These are phyloP conservation scores for Podaxis mareebaensis DNA, from an alignment of 768 basidiomycete species.

Conservation along the genomic window DNA sequence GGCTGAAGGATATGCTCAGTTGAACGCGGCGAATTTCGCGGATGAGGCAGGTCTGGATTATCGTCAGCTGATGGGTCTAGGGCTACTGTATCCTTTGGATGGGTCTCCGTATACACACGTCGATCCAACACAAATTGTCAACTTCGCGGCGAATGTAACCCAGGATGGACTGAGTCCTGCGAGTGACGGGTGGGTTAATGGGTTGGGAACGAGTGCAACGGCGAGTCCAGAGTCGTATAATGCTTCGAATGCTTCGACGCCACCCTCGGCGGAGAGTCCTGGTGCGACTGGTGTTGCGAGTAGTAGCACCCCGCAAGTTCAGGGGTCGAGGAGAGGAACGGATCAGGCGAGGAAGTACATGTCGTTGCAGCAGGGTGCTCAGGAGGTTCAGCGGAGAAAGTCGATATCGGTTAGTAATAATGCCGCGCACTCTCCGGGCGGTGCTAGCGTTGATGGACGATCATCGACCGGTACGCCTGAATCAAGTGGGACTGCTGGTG, in stretches of 20 bases:
- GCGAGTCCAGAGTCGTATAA: slow-evolving; percentile 78
- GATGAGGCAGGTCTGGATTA: slow-evolving; percentile 64
- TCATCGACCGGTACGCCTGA: slow-evolving; percentile 74
- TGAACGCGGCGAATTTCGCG: slow-evolving; percentile 53
- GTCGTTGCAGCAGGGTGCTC: slow-evolving; percentile 59
- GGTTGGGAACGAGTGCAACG: slow-evolving; percentile 62
- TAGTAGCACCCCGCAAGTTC: slow-evolving; percentile 18
- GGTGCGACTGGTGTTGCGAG: slow-evolving; percentile 16
- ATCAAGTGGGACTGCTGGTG: slow-evolving; percentile 31
- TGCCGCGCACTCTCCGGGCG: slow-evolving; percentile 10
- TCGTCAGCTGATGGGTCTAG: slow-evolving; percentile 53
- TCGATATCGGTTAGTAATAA: slow-evolving; percentile 23
- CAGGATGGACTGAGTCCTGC: slow-evolving; percentile 57
- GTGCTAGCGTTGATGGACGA: slow-evolving; percentile 38
- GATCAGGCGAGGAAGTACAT: slow-evolving; percentile 56
- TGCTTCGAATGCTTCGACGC: slow-evolving; percentile 70
- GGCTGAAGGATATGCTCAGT: slow-evolving; percentile 71
- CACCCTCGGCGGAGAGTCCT: slow-evolving; percentile 62
- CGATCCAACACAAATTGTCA: slow-evolving; percentile 84
- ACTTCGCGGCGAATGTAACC: slow-evolving; percentile 14
- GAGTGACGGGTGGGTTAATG: slow-evolving; percentile 80
- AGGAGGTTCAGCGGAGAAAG: slow-evolving; percentile 59
- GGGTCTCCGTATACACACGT: slow-evolving; percentile 71
- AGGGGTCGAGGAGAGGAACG: slow-evolving; percentile 28
- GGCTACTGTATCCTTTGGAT: slow-evolving; percentile 63